Percentiles rank a stretch among this genome's conserved stretches.
Conservation (phyloP, 2,329 filamentous ascomycete genomes). For the Cytospora piceae region DNA sequence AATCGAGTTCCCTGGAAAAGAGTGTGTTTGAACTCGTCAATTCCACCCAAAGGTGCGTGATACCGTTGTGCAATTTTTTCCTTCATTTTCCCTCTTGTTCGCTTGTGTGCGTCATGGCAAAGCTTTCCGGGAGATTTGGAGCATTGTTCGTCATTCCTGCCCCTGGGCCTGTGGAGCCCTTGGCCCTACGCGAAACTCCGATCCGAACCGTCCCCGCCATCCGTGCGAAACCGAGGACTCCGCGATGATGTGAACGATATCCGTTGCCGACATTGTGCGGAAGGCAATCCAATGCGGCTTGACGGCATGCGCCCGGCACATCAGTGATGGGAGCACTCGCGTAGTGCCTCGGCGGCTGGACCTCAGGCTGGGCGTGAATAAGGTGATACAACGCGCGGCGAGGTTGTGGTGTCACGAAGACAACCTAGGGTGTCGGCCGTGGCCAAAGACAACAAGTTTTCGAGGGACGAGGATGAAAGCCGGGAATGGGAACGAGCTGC, state of each 20-base stretch:
- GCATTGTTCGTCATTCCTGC: slow-evolving; percentile 19
- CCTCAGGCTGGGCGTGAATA: neutral
- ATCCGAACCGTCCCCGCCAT: slow-evolving; percentile 21
- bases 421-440: neutral
- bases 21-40: slow-evolving; percentile 19
- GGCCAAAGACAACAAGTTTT: neutral
- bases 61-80: slow-evolving; percentile 4
- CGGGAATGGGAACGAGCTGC: neutral
- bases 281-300: neutral
- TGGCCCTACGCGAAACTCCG: slow-evolving; percentile 18
- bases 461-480: neutral
- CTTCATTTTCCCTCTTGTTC: slow-evolving; percentile 2
- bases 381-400: neutral
- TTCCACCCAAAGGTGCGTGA: slow-evolving; percentile 24
- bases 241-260: neutral
- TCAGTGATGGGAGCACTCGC: neutral
- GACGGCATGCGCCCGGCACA: neutral
- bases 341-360: neutral
- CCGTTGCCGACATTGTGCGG: neutral
- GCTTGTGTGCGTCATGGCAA: slow-evolving; percentile 26
- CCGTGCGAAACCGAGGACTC: slow-evolving; percentile 13
- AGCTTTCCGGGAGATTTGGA: slow-evolving; percentile 26
- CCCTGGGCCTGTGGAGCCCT: slow-evolving; percentile 25
- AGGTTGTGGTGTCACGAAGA: neutral
- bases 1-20: slow-evolving; percentile 8